Conservation (phyloP, 192 early-diverging fungal species). For the Lobosporangium transversale region DNA sequence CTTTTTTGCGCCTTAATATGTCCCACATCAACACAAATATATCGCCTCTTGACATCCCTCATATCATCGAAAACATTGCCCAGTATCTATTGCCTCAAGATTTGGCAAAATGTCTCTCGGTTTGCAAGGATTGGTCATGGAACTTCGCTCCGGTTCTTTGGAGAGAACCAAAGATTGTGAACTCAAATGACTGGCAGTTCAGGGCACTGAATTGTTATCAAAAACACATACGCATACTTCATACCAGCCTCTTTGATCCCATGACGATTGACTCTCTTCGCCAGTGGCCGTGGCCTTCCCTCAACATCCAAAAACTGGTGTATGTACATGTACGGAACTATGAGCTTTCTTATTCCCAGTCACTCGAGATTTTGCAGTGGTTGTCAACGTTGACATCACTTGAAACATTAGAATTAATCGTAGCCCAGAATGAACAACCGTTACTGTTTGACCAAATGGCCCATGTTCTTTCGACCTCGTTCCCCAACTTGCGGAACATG, state of each 20-base stretch:
- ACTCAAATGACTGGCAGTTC: no score
- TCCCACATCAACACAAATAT: no score
- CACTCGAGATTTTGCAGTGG: not conserved
- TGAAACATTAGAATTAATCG: no score
- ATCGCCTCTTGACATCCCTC: not conserved
- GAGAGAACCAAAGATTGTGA: no score
- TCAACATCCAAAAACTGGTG: not conserved
- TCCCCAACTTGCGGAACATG: no score
- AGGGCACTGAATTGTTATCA: no score
- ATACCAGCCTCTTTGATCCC: not conserved
- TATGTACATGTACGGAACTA: no score
- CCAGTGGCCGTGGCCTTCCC: not conserved
- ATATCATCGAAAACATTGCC: not conserved
- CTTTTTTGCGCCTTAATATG: no score
- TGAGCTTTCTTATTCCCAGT: not conserved
- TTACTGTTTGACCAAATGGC: no score
- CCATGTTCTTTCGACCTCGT: no score
- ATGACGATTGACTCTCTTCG: not conserved
- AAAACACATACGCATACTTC: not conserved
- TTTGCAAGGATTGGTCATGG: not conserved
- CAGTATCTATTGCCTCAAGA: not conserved
- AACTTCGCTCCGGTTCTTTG: not conserved
- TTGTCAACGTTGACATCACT: not conserved
- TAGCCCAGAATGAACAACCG: no score
- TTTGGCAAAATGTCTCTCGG: not conserved